Evolutionary conservation across 2,329 filamentous ascomycete genomes (phyloP).

Genomic region (Paecilomyces sp.): DNA sequence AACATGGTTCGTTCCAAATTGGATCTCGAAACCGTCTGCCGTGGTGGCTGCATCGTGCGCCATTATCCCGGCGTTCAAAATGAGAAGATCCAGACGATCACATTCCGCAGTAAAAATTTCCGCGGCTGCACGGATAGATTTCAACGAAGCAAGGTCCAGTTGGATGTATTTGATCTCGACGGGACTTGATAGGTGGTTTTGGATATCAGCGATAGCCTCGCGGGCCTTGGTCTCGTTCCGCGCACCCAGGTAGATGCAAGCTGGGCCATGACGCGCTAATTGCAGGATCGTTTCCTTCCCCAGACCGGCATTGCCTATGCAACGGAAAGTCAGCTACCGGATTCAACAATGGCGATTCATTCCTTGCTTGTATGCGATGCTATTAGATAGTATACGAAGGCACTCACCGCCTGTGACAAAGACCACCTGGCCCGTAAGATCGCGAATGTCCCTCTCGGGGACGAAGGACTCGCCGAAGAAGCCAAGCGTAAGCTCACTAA

Average conservation of each 20-base stretch:
- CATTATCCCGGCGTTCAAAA: slow-evolving; percentile 44
- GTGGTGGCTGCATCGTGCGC: slow-evolving; percentile 30
- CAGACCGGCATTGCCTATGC: slow-evolving; percentile 39
- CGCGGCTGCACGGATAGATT: slow-evolving; percentile 41
- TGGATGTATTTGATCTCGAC: slow-evolving; percentile 38
- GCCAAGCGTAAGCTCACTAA: slow-evolving; percentile 28
- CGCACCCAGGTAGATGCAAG: slow-evolving; percentile 49
- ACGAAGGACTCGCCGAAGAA: slow-evolving; percentile 29
- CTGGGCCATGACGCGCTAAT: slow-evolving; percentile 45
- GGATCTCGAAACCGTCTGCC: slow-evolving; percentile 36
- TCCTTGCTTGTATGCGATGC: not conserved
- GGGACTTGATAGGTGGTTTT: slow-evolving; percentile 21
- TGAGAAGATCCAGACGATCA: slow-evolving; percentile 37
- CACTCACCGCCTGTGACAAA: slow-evolving; percentile 45
- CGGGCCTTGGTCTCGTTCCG: slow-evolving; percentile 38
- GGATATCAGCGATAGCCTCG: slow-evolving; percentile 37
- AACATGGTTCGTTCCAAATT: slow-evolving; percentile 42
- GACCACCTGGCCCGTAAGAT: slow-evolving; percentile 43
- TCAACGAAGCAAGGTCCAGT: slow-evolving; percentile 46
- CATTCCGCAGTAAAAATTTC: slow-evolving; percentile 31
- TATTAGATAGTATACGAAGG: not conserved
- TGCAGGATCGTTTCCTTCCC: slow-evolving; percentile 42
- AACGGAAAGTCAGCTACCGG: not conserved
- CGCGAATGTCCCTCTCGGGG: slow-evolving; percentile 38
- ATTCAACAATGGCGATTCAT: not conserved